Evolutionary conservation across 1,284 basidiomycete species (phyloP).

Genomic region (Testicularia cyperi): DNA sequence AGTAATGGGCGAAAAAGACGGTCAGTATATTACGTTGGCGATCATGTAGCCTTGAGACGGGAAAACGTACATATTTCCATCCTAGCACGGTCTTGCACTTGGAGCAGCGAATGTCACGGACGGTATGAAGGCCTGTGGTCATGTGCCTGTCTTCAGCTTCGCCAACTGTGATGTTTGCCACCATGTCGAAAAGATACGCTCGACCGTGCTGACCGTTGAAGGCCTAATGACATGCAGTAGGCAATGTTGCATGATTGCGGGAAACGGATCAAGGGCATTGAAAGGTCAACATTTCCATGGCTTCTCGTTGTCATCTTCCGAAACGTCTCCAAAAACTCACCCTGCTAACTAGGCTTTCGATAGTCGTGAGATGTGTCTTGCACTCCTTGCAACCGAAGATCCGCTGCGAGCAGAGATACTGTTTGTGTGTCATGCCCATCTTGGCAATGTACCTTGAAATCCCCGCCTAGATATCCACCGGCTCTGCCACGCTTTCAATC

Average conservation of each 20-base stretch:
- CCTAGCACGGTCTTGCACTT: slow-evolving; percentile 83
- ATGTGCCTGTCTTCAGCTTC: slow-evolving; percentile 87
- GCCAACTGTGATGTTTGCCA: slow-evolving; percentile 85
- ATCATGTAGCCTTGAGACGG: too few species aligned
- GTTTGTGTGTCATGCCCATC: slow-evolving; percentile 86
- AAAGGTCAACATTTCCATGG: too few species aligned
- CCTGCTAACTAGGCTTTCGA: slow-evolving; percentile 83
- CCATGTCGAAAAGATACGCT: slow-evolving; percentile 87
- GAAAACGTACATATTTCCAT: slow-evolving; percentile 89
- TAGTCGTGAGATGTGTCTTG: slow-evolving; percentile 88
- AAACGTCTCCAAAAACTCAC: background rate
- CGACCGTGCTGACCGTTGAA: slow-evolving; percentile 82
- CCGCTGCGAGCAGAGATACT: slow-evolving; percentile 77
- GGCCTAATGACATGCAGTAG: too few species aligned
- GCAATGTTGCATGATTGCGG: too few species aligned
- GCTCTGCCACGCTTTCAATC: too few species aligned
- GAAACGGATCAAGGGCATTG: too few species aligned
- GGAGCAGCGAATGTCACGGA: slow-evolving; percentile 88
- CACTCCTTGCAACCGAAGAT: slow-evolving; percentile 89
- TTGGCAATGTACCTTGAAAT: too few species aligned
- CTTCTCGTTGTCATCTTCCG: background rate
- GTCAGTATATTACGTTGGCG: too few species aligned
- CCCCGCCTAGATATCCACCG: too few species aligned
- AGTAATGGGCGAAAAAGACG: too few species aligned
- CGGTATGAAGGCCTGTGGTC: slow-evolving; percentile 95